Base-by-base conservation (phyloP, 257 asterid genomes). In the Nicotiana paniculata region DNA sequence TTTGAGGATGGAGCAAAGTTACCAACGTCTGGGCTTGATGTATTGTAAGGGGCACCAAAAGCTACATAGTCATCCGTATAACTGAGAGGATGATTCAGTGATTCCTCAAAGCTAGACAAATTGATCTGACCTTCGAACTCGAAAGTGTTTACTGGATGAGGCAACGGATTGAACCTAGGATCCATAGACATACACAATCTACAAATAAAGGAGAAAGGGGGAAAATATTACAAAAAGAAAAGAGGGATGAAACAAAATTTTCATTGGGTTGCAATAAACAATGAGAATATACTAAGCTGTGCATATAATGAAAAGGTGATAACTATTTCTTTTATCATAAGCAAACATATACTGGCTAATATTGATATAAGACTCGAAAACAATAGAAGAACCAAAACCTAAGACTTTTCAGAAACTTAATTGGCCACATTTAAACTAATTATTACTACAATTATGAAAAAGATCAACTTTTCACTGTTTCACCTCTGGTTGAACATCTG, bases 161-260 rank as follows among this genome's bases (percentile, higher is more conserved):
- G 82, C 66, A 81, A 83, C 66, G 84, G 90, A 53, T 79, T 65
- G 81, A 87, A 82, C 39, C 62, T 81, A 46, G 89, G 89, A 89
- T 94, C 97, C 99, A 96, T 96, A 53, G 70, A 51, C 4, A 28
- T 55, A 85, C 78, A 21, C 39, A 85, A 43, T 86, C 89, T 88
- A 82, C 72, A 84, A 62, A 80, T 53, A 64, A 69, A 43, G 54
- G 8, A 28, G 13, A 24, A 6, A 70, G 11, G 21, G 43, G n/a
- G 59, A 43, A 70, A 43, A 12, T 13, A 46, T 72, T 33, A 43
- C 59, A 72, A 46, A 37, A 59, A 10, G 59, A 43, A 17, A 51
- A 51, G 10, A 51, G 63, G 43, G 18, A 75, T 26, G 80, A 51
- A 75, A 51, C 43, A 75, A 8, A 21, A 33, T 6, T 51, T 81